phyloP scores from a whole-genome alignment of 768 basidiomycete species.

The Calocybe cyanea region DNA sequence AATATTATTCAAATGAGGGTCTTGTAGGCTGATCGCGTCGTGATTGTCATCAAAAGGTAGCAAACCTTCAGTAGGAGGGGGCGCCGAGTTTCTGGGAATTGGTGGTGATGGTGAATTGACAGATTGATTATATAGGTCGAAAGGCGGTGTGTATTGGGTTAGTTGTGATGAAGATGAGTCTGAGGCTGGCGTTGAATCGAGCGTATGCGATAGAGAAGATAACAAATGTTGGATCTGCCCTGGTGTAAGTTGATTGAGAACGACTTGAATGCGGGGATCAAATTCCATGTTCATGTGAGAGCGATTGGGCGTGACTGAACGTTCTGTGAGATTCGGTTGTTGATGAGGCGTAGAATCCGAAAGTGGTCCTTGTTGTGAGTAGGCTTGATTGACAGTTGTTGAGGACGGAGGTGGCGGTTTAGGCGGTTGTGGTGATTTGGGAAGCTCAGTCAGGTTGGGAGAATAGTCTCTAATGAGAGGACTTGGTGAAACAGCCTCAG shows the following conservation, averaged over 20 bases:
- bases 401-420: neutral
- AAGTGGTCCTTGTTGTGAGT: neutral
- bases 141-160: slow-evolving; percentile 30
- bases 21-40: slow-evolving; percentile 1
- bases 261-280: slow-evolving; percentile 43
- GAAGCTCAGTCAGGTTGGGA: neutral
- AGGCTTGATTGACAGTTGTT: neutral
- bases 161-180: slow-evolving; percentile 20
- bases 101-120: slow-evolving; percentile 12
- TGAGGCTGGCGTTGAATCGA: slow-evolving; percentile 23
- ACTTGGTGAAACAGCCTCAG: slow-evolving; percentile 7
- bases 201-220: slow-evolving; percentile 35
- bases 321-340: slow-evolving; percentile 15
- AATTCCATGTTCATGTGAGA: slow-evolving; percentile 27
- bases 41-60: slow-evolving; percentile 27
- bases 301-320: slow-evolving; percentile 21
- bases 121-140: slow-evolving; percentile 29
- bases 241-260: slow-evolving; percentile 52
- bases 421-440: slow-evolving; percentile 4
- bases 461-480: slow-evolving; percentile 2
- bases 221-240: slow-evolving; percentile 57
- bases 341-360: neutral
- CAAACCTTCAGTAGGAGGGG: slow-evolving; percentile 22
- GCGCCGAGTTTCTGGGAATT: slow-evolving; percentile 6
- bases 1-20: slow-evolving; percentile 2